Evolutionary conservation across 2,329 filamentous ascomycete species (phyloP), one percentile per base, ranked within the genome.

Genomic region (Monosporascus sp.): DNA sequence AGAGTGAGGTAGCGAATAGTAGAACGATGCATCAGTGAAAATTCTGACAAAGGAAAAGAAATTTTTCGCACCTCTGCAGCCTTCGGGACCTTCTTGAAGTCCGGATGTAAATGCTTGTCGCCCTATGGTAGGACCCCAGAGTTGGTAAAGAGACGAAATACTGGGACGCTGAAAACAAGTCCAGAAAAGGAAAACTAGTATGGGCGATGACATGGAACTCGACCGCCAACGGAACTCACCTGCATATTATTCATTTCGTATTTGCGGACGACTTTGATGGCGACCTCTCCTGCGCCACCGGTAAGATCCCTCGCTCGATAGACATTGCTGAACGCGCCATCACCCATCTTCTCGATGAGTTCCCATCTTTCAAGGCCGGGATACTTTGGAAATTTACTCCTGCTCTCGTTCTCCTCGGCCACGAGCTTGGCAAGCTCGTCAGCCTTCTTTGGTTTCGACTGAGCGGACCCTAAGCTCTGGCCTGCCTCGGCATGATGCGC

Each of bases 221-320:
- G 69, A 57, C 62, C 60, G 58, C 58, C 60, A 60, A 60, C 69
- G 60, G 52, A 28, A 87, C 91, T 83, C 82, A 99, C 94, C 91
- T 97, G 94, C 78, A 88, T 91, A 61, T 87, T 92, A 75, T 96
- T 97, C 90, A 99, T 97, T 75, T 99, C 94, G 70, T 91, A 97
- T 76, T 97, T 97, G 68, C 94, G 88, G 59, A 99, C 94, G 50
- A 99, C 94, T 74, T 99, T 99, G 80, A 99, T 97, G 63, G 93
- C 94, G 37, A 94, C 91, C 69, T 97, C 87, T 60, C 83, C 85
- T 58, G 82, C 81, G 58, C 86, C 78, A 41, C 89, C 88, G 6
- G 85, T 80, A 46, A 75, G 70, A 70, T 99, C 94, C 61, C 80
- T 82, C 38, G 94, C 94, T 40, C 90, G 86, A 73, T 97, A 99